Evolutionary conservation across 73 alveolate species (phyloP).

Genomic region (Tetrahymena borealis): DNA sequence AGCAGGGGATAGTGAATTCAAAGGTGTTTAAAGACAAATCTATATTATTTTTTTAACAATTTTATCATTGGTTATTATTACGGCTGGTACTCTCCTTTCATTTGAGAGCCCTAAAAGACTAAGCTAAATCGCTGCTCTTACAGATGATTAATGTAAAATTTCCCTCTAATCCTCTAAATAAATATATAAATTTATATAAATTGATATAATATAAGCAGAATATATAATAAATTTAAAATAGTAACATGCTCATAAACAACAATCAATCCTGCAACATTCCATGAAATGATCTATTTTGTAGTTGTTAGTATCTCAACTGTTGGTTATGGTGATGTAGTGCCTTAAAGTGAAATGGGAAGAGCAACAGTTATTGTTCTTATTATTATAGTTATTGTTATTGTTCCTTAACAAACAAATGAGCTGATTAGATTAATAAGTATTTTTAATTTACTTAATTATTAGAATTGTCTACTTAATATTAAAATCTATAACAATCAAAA

Average conservation of each 20-base stretch:
- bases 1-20: conserved; percentile 38
- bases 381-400: conserved; percentile 62
- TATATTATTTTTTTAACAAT: conserved; percentile 30
- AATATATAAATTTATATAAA: no score
- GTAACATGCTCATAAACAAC: not conserved
- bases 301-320: conserved; percentile 91
- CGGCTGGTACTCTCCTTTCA: conserved; percentile 64
- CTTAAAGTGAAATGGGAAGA: conserved; percentile 82
- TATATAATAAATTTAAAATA: no score
- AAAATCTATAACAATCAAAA: no score
- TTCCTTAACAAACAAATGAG: conserved; percentile 90
- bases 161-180: no score
- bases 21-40: conserved; percentile 31
- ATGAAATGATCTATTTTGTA: conserved; percentile 76
- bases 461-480: no score
- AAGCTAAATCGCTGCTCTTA: not conserved
- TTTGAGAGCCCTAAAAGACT: conserved; percentile 57
- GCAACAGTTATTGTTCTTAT: conserved; percentile 72
- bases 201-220: no score
- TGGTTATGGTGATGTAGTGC: conserved; percentile 95
- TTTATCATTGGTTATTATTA: conserved; percentile 28
- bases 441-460: not conserved
- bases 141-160: not conserved
- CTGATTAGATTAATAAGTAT: conserved; percentile 64
- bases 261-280: conserved; percentile 49